Evolutionary conservation across 2,329 filamentous ascomycete genomes (phyloP), one percentile per base, ranked within the genome.

Genomic region (Pestalotiopsis sp.): DNA sequence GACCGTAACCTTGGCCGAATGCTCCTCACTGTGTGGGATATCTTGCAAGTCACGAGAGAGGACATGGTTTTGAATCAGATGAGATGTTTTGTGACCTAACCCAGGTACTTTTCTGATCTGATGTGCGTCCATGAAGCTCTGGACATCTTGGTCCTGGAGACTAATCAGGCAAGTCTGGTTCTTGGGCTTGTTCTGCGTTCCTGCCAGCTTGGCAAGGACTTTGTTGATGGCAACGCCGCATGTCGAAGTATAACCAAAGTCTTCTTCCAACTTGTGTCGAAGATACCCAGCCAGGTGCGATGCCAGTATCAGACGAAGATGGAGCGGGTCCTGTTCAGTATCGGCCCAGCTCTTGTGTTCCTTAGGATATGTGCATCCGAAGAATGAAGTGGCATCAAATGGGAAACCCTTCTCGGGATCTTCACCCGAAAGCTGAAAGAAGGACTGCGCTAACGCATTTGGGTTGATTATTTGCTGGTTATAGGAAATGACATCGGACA

Each of bases 141-240:
- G 83, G 13, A 92, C 85, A 69, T 90, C 79, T 14, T 80, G 74
- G 3, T 83, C 82, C 66, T 88, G 87, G 1, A 92, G 88, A 4
- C 92, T 90, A 58, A 97, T 80, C 7, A 98, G 82, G 0, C 93
- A 94, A 0, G 95, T 98, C 79, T 98, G 96, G 70, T 89, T 92
- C 69, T 91, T 91, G 1, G 95, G 95, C 81, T 98, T 98, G 78
- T 98, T 90, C 69, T 91, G 84, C 77, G 90, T 92, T 13, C 95
- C 95, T 11, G 90, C 93, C 14, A 98, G 86, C 79, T 98, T 98
- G 69, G 93, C 90, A 12, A 97, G 84, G 4, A 95, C 80, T 79
- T 98, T 98, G 75, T 92, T 95, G 0, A 93, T 97, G 2, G 94
- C 92, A 25, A 98, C 90, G 3, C 95, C 95, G 57, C 93, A 94